These are phyloP conservation scores for Penicillium malachiteum DNA, from an alignment of 495 filamentous ascomycete genomes.

Conservation along the genomic window DNA sequence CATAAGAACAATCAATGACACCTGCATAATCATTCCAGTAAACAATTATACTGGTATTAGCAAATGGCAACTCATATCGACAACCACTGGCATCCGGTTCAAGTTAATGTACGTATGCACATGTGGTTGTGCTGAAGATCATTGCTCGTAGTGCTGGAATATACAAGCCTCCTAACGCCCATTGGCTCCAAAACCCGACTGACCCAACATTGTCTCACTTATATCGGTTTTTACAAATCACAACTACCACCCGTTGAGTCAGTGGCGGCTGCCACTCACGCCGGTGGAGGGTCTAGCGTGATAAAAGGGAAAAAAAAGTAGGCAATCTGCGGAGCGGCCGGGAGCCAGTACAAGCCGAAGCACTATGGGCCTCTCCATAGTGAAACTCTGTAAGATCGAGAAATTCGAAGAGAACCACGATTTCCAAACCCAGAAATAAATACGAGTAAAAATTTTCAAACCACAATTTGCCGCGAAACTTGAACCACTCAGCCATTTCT, in stretches of 20 bases:
- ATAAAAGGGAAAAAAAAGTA: background rate
- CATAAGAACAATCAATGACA: no score
- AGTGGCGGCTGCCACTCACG: constrained; percentile 13
- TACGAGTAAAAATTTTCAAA: background rate
- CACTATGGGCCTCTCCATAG: background rate
- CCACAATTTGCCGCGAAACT: constrained; percentile 9
- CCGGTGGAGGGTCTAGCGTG: constrained; percentile 3
- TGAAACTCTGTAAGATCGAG: background rate
- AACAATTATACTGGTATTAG: no score
- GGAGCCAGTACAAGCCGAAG: background rate
- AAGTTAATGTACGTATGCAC: no score
- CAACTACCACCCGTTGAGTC: constrained; percentile 7
- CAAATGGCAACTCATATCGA: no score
- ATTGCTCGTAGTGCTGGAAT: background rate
- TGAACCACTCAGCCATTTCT: constrained; percentile 6
- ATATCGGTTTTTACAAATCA: constrained; percentile 1
- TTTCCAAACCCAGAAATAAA: background rate
- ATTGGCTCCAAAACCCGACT: no score
- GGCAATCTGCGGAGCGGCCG: background rate
- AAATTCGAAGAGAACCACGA: background rate
- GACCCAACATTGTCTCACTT: constrained; percentile 2
- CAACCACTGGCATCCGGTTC: no score
- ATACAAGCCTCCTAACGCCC: background rate
- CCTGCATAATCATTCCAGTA: no score
- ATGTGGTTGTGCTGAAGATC: background rate